Base-by-base conservation (phyloP, 257 asterid genomes). In the Primulina huaijiensis region DNA sequence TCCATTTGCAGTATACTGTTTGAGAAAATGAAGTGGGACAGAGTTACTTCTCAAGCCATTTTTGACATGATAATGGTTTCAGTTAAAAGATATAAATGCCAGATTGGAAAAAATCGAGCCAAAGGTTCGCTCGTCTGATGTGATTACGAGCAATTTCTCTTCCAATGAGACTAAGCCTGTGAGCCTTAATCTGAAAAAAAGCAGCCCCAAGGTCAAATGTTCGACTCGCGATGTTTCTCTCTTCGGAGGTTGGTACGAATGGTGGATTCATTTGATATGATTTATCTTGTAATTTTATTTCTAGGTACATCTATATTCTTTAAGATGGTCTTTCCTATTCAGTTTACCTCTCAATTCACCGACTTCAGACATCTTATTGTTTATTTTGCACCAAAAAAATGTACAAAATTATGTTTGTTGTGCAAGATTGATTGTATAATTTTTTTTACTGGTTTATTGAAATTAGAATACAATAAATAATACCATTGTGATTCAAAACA, bases 31-130 rank as follows among this genome's bases (percentile, higher is more conserved):
- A 33, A 40, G n/a, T 57, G 16, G 8, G 60, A 50, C 69, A 37
- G 71, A 73, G 64, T 37, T 74, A 52, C 66, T 52, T 65, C 75
- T 76, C 53, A 69, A 75, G 66, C 67, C 40, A 56, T 74, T 71
- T 31, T 71, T 78, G 77, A 79, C 72, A 65, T 78, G 63, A 65
- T 69, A 21, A 72, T 75, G 78, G 63, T 70, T 86, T 81, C 90
- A 94, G 99, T 80, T 85, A 72, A 91, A 77, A 82, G 99, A 94
- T 85, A 91, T 94, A 59, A 91, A 91, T 79, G 78, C 87, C 71
- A 84, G 98, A 83, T 85, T 94, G 75, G 97, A 92, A 78, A 91
- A 68, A 82, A 89, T 94, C 83, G 95, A 85, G 87, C 99, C 99
- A 21, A 89, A 94, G 80, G 72, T 64, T 69, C 88, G 82, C 72